Conservation (phyloP, 352 stramenopile genomes). For the Globisporangium alternatum region DNA sequence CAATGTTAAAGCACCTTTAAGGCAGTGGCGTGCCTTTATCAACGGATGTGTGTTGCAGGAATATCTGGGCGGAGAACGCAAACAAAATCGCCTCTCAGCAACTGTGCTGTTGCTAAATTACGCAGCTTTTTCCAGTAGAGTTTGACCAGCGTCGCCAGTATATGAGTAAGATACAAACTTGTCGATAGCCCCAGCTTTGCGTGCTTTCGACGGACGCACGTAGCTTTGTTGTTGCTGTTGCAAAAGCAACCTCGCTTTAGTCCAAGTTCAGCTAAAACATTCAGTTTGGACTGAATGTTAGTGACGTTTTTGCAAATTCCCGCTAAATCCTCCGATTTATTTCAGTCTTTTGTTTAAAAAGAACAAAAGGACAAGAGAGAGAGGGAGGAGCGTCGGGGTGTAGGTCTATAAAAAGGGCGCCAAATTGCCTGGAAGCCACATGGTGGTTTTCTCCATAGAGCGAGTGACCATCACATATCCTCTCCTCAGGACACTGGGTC, state of each 20-base stretch:
- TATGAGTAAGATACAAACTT: too few species aligned
- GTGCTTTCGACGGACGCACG: too few species aligned
- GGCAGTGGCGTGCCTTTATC: too few species aligned
- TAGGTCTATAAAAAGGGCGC: neutral
- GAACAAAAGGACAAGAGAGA: slow-evolving; percentile 1
- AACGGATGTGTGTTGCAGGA: too few species aligned
- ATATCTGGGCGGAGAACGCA: too few species aligned
- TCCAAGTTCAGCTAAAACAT: neutral
- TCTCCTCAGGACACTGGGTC: neutral
- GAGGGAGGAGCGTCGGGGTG: neutral
- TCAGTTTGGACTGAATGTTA: neutral
- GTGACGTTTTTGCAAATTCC: neutral
- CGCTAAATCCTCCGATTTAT: neutral
- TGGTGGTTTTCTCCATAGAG: slow-evolving; percentile 3
- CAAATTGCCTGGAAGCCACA: neutral
- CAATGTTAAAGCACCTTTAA: too few species aligned
- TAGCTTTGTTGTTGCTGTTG: too few species aligned
- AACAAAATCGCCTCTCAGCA: too few species aligned
- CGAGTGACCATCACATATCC: neutral
- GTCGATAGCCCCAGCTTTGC: too few species aligned
- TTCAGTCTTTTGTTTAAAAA: neutral
- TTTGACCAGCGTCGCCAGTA: too few species aligned
- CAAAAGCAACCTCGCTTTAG: neutral
- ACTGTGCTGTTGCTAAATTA: too few species aligned
- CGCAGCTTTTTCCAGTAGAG: too few species aligned